Base-by-base conservation (phyloP, 345 rosid genomes). In the Dimocarpus longan region DNA sequence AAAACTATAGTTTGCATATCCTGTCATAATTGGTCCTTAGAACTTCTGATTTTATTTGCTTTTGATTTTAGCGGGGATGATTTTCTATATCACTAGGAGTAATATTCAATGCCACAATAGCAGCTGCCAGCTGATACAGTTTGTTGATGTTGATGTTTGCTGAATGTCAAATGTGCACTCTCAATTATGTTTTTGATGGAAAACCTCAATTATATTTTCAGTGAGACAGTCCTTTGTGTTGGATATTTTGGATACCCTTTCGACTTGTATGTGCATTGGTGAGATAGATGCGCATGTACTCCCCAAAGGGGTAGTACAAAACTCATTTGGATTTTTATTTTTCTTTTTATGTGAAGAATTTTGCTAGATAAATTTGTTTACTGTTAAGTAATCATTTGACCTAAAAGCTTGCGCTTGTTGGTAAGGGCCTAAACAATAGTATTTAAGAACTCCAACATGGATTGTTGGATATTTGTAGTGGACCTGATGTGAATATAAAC, bases 201-300 rank as follows among this genome's bases (percentile, higher is more conserved):
- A 66, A 66, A 2, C 46, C 21, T 15, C 46, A 10, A 37, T 66
- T 66, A 15, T 56, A 66, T 56, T 68, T 39, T 39, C 15, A 54
- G 48, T 24, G 66, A 57, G 78, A 28, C 48, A 15, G 76, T 73
- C 50, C 76, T 73, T 50, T 50, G 56, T 4, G 56, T 50, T 15
- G 16, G 56, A 32, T 50, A 11, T 50, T 50, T 54, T 5, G 18
- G 21, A 16, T 54, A 15, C 59, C n/a, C 12, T 54, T 1, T 16
- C 2, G 59, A 54, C 19, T 13, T 16, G n/a, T 52, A 15, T 15
- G 8, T 54, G 59, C 6, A n/a, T 54, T 54, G 16, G 59, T 54
- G 59, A 54, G 59, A 54, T 16, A n/a, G 59, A 54, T 16, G 59
- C 0, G 59, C 59, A 54, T 16, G 8, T 54, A 52, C 57, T 15